Evolutionary conservation across 352 stramenopile genomes (phyloP), one percentile per base, ranked within the genome.

Genomic region (Aphanomyces invadans): DNA sequence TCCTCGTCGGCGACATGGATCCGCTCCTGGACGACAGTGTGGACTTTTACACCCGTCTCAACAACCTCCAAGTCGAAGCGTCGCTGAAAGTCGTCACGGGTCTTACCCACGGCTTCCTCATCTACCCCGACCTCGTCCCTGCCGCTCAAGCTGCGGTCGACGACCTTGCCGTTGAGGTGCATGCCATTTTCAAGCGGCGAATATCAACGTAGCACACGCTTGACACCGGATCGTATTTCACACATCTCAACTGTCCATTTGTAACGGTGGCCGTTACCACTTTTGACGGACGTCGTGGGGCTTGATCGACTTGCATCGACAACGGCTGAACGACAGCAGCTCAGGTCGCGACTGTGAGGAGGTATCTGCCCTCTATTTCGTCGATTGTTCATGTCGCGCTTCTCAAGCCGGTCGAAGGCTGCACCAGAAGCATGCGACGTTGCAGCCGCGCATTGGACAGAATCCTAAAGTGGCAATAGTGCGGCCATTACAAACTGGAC

Each of bases 11-110:
- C 23, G 88, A 92, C 57, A 62, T 94, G 45, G 88, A 96, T 51
- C 88, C 86, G 32, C 65, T 96, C 38, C 71, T 96, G 54, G 88
- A 96, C 60, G 88, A 96, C 67, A 91, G 79, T 26, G 83, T 96
- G n/a, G 88, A 96, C 69, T 95, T 96, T 69, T 88, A 94, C 70
- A 95, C 85, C 29, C 81, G 88, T 1, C 72, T 96, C 7, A 83
- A 81, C 38, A 83, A 88, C 59, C 62, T 96, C 5, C 77, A 89
- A 17, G 86, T 95, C 23, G 77, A 81, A 3, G 82, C 79, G 42
- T 83, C 69, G n/a, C 67, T 96, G 46, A 94, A 92, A 65, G 92
- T 96, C 46, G 92, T 89, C 66, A 74, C 79, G 4, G 83, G 81
- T 0, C 76, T 95, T 21, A 91, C 86, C 28, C 87, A 95, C 49